Evolutionary conservation across 2,329 filamentous ascomycete species (phyloP).

Genomic region (Beauveria bassiana): DNA sequence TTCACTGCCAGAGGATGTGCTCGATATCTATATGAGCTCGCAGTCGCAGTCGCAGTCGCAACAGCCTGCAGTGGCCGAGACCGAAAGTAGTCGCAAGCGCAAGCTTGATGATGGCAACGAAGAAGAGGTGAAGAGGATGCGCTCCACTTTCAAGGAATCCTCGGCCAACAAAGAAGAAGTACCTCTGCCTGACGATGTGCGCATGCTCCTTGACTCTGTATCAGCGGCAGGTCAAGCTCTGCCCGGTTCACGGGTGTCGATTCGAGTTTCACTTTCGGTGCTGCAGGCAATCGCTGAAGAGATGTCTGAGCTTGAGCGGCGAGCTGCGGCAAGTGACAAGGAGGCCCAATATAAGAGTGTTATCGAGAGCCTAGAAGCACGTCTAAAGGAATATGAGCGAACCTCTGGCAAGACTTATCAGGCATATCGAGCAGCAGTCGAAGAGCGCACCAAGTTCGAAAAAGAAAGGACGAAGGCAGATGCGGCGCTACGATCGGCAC

Average conservation of each 20-base stretch:
- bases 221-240: constrained; percentile 10
- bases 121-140: constrained; percentile 23
- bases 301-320: constrained; percentile 24
- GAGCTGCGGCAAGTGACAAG: constrained; percentile 19
- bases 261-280: constrained; percentile 24
- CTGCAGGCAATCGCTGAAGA: constrained; percentile 32
- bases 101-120: constrained; percentile 32
- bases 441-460: constrained; percentile 43
- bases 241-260: constrained; percentile 16
- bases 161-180: constrained; percentile 19
- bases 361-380: constrained; percentile 35
- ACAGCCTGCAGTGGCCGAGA: constrained; percentile 15
- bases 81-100: constrained; percentile 35
- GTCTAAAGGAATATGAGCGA: constrained; percentile 37
- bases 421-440: constrained; percentile 40
- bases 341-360: constrained; percentile 32
- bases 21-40: constrained; percentile 38
- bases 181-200: constrained; percentile 26
- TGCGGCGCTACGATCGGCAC: constrained; percentile 21
- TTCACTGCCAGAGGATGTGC: constrained; percentile 38
- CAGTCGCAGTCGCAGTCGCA: constrained; percentile 30
- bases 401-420: constrained; percentile 38
- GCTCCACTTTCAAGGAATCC: constrained; percentile 18
- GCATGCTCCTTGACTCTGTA: constrained; percentile 21
- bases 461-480: constrained; percentile 36